Percentiles rank a stretch among this genome's conserved stretches.
phyloP scores from a whole-genome alignment of 2,329 filamentous ascomycete genomes.

The Epichloe aotearoae region DNA sequence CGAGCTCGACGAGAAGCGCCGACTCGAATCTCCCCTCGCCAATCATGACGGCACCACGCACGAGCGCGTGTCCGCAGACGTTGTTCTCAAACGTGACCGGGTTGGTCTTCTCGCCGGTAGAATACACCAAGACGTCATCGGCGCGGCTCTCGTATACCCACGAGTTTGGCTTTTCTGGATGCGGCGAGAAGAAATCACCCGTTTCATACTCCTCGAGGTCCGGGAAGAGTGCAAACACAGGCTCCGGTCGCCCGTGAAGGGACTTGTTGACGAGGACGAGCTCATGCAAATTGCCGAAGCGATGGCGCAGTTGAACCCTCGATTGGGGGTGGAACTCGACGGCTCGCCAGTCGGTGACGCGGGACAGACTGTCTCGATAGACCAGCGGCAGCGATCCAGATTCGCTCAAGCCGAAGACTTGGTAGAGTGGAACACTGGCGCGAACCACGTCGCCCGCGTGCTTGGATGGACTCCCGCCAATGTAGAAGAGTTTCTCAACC shows the following conservation, averaged over 20 bases:
- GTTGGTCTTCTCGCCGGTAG: conserved; percentile 7
- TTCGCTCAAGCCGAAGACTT: conserved; percentile 2
- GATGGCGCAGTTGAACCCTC: background rate
- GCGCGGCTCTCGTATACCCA: conserved; percentile 2
- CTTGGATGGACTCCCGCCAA: background rate
- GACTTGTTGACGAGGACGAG: conserved; percentile 1
- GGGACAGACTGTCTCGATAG: background rate
- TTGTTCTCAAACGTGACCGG: conserved; percentile 2
- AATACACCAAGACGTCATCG: conserved; percentile 5
- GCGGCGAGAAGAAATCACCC: conserved; percentile 2
- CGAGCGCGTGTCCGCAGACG: conserved; percentile 1
- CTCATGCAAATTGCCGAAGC: background rate
- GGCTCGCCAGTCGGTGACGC: background rate
- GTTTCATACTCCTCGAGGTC: conserved; percentile 1
- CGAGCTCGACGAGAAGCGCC: background rate
- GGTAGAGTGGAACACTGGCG: background rate
- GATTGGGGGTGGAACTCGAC: conserved; percentile 2
- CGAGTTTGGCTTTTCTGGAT: background rate
- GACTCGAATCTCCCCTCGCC: conserved; percentile 1
- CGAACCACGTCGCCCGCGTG: background rate
- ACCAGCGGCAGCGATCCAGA: conserved; percentile 2
- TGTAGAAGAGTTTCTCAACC: background rate
- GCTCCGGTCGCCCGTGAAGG: background rate
- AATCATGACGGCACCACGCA: conserved; percentile 2
- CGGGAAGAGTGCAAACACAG: background rate